Conservation (phyloP, 73 alveolate species). For the Durusdinium trenchii region DNA sequence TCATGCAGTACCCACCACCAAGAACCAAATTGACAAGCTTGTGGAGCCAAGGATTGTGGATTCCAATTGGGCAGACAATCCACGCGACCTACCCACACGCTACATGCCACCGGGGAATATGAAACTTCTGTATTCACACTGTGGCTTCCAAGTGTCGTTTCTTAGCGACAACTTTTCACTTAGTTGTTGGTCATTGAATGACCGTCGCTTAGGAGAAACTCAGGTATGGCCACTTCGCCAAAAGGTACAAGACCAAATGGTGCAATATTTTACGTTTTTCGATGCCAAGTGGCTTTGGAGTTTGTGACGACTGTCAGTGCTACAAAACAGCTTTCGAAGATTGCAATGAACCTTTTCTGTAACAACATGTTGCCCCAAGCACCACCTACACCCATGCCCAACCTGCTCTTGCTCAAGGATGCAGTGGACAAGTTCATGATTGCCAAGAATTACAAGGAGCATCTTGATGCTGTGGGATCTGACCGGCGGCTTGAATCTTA, state of each 20-base stretch:
- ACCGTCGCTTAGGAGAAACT: too few relatives aligned
- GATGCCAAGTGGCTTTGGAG: background rate
- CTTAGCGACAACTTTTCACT: background rate
- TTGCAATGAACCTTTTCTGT: background rate
- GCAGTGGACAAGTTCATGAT: too few relatives aligned
- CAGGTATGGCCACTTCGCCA: background rate
- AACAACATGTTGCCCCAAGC: too few relatives aligned
- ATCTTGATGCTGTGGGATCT: too few relatives aligned
- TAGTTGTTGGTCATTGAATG: too few relatives aligned
- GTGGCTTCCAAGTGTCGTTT: background rate
- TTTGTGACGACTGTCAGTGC: background rate
- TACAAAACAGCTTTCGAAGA: conserved; percentile 2
- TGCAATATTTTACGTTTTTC: background rate
- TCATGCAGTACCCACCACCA: background rate
- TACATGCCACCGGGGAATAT: conserved; percentile 26
- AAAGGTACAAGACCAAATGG: background rate
- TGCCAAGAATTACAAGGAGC: too few relatives aligned
- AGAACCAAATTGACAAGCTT: background rate
- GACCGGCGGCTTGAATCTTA: too few relatives aligned
- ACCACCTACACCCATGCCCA: too few relatives aligned
- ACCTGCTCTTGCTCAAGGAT: too few relatives aligned
- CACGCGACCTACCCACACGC: background rate
- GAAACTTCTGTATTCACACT: background rate
- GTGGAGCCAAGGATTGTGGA: background rate
- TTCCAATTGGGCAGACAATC: background rate